Percentiles rank a stretch among this genome's conserved stretches.
phyloP scores from a whole-genome alignment of 2,329 filamentous ascomycete genomes.

The Diaporthe destruens region DNA sequence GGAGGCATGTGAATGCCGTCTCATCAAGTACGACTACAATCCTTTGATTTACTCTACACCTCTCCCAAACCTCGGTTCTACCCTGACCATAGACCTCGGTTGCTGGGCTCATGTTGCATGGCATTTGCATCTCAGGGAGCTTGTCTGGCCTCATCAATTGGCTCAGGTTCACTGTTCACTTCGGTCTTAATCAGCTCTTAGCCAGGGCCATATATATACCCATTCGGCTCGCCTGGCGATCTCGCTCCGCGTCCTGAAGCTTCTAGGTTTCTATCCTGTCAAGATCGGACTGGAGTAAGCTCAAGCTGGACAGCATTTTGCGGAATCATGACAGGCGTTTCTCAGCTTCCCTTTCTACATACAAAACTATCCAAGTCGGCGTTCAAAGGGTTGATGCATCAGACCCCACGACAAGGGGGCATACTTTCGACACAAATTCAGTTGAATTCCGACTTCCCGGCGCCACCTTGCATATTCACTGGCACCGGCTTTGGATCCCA shows the following conservation, averaged over 20 bases:
- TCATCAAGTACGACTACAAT: neutral
- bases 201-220: conserved; percentile 40
- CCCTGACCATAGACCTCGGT: conserved; percentile 35
- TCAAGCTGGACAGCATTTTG: conserved; percentile 15
- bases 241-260: conserved; percentile 1
- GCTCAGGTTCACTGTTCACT: conserved; percentile 8
- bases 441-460: conserved; percentile 26
- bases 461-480: conserved; percentile 34
- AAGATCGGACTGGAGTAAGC: conserved; percentile 11
- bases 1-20: neutral
- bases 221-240: conserved; percentile 34
- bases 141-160: neutral
- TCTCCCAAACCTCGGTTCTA: conserved; percentile 6
- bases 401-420: neutral
- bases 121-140: conserved; percentile 25
- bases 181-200: conserved; percentile 34
- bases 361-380: conserved; percentile 17
- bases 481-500: conserved; percentile 37
- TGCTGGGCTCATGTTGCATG: conserved; percentile 34
- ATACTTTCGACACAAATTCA: conserved; percentile 14
- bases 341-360: neutral
- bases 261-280: conserved; percentile 14
- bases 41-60: conserved; percentile 2
- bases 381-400: conserved; percentile 34
- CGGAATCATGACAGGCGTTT: conserved; percentile 21